These are phyloP conservation scores for Agrocybe praecox DNA, from an alignment of 768 basidiomycete genomes.

Conservation along the genomic window DNA sequence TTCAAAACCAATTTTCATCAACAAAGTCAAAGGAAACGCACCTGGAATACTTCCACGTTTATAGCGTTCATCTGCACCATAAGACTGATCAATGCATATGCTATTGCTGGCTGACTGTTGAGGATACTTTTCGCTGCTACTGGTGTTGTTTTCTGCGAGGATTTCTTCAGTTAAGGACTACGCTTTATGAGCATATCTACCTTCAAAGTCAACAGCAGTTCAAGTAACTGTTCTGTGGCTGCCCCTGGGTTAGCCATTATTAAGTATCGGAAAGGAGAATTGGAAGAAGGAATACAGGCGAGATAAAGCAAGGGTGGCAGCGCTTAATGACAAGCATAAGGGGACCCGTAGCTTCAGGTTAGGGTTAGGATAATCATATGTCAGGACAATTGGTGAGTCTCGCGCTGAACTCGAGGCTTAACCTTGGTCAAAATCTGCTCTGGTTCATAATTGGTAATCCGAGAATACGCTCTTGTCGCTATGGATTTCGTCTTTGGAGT, in stretches of 20 bases:
- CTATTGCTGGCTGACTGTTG: slow-evolving; percentile 73
- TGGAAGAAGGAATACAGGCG: too few relatives aligned
- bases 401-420: too few relatives aligned
- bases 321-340: too few relatives aligned
- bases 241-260: slow-evolving; percentile 54
- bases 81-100: slow-evolving; percentile 73
- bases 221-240: slow-evolving; percentile 69
- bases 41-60: slow-evolving; percentile 77
- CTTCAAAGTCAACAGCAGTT: slow-evolving; percentile 77
- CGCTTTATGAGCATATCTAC: slow-evolving; percentile 28
- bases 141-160: slow-evolving; percentile 69
- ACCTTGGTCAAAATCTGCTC: too few relatives aligned
- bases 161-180: slow-evolving; percentile 1
- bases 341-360: too few relatives aligned
- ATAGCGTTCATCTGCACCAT: slow-evolving; percentile 81
- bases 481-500: too few relatives aligned
- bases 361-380: too few relatives aligned
- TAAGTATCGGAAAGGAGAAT: too few relatives aligned
- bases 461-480: too few relatives aligned
- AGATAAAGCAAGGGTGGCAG: too few relatives aligned
- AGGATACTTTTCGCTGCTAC: slow-evolving; percentile 69
- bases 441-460: too few relatives aligned
- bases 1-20: background rate
- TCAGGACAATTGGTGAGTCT: too few relatives aligned
- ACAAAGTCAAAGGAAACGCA: slow-evolving; percentile 26